phyloP scores from a whole-genome alignment of 2,329 filamentous ascomycete species.

The Nakataea oryzae region DNA sequence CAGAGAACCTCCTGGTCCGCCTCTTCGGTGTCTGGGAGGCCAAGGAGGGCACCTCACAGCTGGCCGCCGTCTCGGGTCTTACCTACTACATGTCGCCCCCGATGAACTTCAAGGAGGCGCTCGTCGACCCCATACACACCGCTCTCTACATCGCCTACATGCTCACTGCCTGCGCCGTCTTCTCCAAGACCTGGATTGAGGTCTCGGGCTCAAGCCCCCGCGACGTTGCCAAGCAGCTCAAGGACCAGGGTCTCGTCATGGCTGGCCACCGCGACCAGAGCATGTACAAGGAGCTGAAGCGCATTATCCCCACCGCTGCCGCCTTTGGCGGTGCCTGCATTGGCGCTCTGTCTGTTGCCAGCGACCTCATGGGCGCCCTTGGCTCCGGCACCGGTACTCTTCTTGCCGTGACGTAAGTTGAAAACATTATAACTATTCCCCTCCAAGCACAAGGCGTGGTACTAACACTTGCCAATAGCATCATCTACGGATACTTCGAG shows the following conservation, averaged over 20 bases:
- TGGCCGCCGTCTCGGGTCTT: slow-evolving; percentile 84
- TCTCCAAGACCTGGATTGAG: slow-evolving; percentile 99
- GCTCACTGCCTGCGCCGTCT: slow-evolving; percentile 85
- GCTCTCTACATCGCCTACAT: slow-evolving; percentile 94
- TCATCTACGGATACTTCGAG: slow-evolving; percentile 99
- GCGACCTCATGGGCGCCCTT: slow-evolving; percentile 89
- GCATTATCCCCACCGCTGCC: slow-evolving; percentile 94
- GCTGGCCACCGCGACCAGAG: slow-evolving; percentile 98
- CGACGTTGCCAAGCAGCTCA: slow-evolving; percentile 98
- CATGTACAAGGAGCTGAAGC: slow-evolving; percentile 99
- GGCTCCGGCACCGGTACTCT: slow-evolving; percentile 97
- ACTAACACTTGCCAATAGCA: slow-evolving; percentile 43
- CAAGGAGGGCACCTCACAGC: slow-evolving; percentile 89
- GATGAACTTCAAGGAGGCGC: slow-evolving; percentile 92
- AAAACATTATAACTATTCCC: neutral
- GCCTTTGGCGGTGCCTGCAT: slow-evolving; percentile 99
- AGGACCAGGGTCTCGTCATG: slow-evolving; percentile 99
- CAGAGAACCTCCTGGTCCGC: slow-evolving; percentile 94
- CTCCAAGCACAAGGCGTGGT: slow-evolving; percentile 13
- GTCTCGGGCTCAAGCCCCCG: slow-evolving; percentile 95
- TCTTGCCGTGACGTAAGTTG: slow-evolving; percentile 93
- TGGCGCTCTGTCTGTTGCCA: slow-evolving; percentile 89
- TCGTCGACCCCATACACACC: slow-evolving; percentile 95
- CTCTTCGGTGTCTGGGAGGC: slow-evolving; percentile 98
- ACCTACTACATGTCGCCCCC: slow-evolving; percentile 99